phyloP scores from a whole-genome alignment of 305 asterid species.

The Plantago coronopus region DNA sequence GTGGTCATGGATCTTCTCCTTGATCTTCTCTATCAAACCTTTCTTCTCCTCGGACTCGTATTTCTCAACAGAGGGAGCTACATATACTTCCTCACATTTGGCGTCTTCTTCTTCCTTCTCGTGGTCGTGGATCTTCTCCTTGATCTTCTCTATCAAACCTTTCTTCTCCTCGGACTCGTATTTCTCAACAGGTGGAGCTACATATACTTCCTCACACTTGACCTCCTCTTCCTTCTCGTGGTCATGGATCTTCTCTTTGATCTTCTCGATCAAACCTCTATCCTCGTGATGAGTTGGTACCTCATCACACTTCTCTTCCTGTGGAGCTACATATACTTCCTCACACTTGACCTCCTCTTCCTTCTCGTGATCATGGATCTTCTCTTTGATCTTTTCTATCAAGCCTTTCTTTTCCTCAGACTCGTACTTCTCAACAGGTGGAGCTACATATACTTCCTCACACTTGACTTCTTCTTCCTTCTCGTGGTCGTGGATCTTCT shows the following conservation, averaged over 20 bases:
- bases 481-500: constrained; percentile 42
- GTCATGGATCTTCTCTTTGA: constrained; percentile 42
- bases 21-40: too few species aligned
- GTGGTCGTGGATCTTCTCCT: too few species aligned
- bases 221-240: constrained; percentile 34
- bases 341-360: constrained; percentile 20
- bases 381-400: constrained; percentile 42
- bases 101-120: too few species aligned
- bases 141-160: too few species aligned
- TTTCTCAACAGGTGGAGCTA: background rate
- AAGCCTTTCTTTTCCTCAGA: constrained; percentile 39
- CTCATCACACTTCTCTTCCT: constrained; percentile 25
- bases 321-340: constrained; percentile 22
- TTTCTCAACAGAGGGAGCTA: too few species aligned
- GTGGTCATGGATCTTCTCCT: too few species aligned
- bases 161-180: too few species aligned
- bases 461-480: too few species aligned
- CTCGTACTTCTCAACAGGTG: too few species aligned
- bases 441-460: too few species aligned
- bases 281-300: constrained; percentile 11
- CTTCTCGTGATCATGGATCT: constrained; percentile 28
- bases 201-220: constrained; percentile 22
- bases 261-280: constrained; percentile 40
- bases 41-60: too few species aligned
- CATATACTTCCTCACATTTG: background rate